phyloP scores from a whole-genome alignment of 331 rosid genomes.

The Saraca asoca region DNA sequence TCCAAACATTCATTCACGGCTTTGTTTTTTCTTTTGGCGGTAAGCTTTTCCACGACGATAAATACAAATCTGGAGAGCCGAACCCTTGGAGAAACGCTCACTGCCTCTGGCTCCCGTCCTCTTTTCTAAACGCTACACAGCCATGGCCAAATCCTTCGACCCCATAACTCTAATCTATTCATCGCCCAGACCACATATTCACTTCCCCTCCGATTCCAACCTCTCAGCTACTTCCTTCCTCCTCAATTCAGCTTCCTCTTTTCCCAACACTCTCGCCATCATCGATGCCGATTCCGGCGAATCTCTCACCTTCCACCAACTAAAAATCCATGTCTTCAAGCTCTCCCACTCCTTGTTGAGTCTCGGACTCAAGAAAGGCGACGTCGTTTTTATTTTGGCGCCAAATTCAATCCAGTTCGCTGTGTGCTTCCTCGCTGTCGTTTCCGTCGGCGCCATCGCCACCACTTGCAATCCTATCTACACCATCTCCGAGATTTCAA shows the following conservation, averaged over 20 bases:
- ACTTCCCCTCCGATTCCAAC: slow-evolving; percentile 39
- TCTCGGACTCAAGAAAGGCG: slow-evolving; percentile 32
- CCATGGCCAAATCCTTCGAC: slow-evolving; percentile 44
- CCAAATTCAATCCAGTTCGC: slow-evolving; percentile 47
- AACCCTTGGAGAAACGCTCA: too few relatives aligned
- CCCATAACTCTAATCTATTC: slow-evolving; percentile 38
- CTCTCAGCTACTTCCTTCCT: slow-evolving; percentile 50
- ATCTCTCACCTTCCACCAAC: slow-evolving; percentile 46
- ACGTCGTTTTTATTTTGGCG: slow-evolving; percentile 44
- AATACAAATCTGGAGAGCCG: too few relatives aligned
- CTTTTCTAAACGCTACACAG: too few relatives aligned
- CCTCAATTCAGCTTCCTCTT: slow-evolving; percentile 37
- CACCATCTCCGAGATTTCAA: slow-evolving; percentile 39
- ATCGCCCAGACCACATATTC: slow-evolving; percentile 41
- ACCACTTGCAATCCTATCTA: slow-evolving; percentile 49
- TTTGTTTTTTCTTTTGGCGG: too few relatives aligned
- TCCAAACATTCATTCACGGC: too few relatives aligned
- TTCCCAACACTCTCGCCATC: slow-evolving; percentile 36
- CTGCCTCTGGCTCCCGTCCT: too few relatives aligned
- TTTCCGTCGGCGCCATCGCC: slow-evolving; percentile 40
- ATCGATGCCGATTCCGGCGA: slow-evolving; percentile 34
- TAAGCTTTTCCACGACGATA: too few relatives aligned
- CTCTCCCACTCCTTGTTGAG: slow-evolving; percentile 32
- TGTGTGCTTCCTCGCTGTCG: slow-evolving; percentile 42
- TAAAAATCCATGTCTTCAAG: slow-evolving; percentile 37